These are phyloP conservation scores for Phytophthora foliorum DNA, from an alignment of 352 stramenopile genomes.

Conservation along the genomic window DNA sequence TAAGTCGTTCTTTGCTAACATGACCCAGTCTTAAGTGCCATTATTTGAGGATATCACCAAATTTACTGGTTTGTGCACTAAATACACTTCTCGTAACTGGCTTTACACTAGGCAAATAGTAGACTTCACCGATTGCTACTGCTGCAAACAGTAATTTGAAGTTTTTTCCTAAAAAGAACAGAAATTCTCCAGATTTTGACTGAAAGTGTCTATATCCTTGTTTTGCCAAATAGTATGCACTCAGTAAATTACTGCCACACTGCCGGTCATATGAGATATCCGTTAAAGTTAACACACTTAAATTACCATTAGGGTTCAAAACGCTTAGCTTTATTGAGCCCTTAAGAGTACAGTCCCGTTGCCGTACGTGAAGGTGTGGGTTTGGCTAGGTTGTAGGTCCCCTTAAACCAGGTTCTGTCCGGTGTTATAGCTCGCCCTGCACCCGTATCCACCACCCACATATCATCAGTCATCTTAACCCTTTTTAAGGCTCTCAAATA, in stretches of 20 bases:
- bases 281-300: background rate
- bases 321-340: too few species aligned
- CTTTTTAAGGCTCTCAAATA: constrained; percentile 13
- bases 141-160: background rate
- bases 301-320: background rate
- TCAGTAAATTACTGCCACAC: constrained; percentile 8
- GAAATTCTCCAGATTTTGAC: background rate
- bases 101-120: background rate
- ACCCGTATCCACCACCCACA: background rate
- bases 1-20: background rate
- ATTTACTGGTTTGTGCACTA: background rate
- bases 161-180: constrained; percentile 2
- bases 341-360: too few species aligned
- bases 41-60: background rate
- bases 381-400: background rate
- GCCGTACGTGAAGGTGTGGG: background rate
- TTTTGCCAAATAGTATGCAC: constrained; percentile 1
- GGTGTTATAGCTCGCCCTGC: background rate
- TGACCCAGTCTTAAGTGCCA: background rate
- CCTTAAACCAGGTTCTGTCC: background rate
- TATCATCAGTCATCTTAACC: background rate
- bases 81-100: background rate
- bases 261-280: background rate
- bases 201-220: constrained; percentile 1
- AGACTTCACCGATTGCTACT: background rate